A percentile compares a stretch with the other conserved stretches of the same genome.
These are phyloP conservation scores for Filobasidium wieringae DNA, from an alignment of 768 basidiomycete species.

Conservation along the genomic window DNA sequence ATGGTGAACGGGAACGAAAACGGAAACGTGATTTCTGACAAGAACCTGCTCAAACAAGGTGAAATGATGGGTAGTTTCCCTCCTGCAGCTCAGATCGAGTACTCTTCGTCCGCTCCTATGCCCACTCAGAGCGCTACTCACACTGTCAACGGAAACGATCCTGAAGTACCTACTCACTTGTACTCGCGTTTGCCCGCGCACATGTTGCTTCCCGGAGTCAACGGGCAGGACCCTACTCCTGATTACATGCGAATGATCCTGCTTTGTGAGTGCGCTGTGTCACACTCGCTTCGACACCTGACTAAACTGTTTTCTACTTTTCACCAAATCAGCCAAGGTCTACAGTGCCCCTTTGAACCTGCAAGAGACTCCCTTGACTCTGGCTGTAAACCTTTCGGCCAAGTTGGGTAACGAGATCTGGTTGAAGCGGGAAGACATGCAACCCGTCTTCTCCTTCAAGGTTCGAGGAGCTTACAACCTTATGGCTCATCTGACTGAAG, in stretches of 20 bases:
- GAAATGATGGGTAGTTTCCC: neutral
- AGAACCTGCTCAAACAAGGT: no score
- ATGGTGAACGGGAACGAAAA: neutral
- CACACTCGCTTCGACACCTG: neutral
- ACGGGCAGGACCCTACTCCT: constrained; percentile 22
- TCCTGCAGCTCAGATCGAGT: constrained; percentile 26
- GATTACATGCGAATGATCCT: constrained; percentile 37
- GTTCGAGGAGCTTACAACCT: constrained; percentile 97
- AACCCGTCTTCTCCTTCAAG: constrained; percentile 94
- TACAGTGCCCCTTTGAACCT: constrained; percentile 38
- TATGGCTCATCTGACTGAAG: constrained; percentile 76
- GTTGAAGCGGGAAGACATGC: constrained; percentile 93
- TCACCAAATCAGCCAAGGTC: constrained; percentile 28
- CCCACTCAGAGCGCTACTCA: constrained; percentile 13
- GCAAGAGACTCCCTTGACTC: constrained; percentile 63
- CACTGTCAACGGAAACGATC: constrained; percentile 18
- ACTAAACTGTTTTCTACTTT: neutral
- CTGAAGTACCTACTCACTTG: constrained; percentile 36
- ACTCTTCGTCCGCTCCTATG: constrained; percentile 35
- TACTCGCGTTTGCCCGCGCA: constrained; percentile 35
- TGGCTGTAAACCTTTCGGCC: constrained; percentile 71
- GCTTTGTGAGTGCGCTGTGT: constrained; percentile 27
- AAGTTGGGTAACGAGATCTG: constrained; percentile 85
- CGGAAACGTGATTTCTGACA: no score
- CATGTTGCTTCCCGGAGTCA: constrained; percentile 19